Conservation (phyloP, 768 basidiomycete genomes). For the Megacollybia marginata region DNA sequence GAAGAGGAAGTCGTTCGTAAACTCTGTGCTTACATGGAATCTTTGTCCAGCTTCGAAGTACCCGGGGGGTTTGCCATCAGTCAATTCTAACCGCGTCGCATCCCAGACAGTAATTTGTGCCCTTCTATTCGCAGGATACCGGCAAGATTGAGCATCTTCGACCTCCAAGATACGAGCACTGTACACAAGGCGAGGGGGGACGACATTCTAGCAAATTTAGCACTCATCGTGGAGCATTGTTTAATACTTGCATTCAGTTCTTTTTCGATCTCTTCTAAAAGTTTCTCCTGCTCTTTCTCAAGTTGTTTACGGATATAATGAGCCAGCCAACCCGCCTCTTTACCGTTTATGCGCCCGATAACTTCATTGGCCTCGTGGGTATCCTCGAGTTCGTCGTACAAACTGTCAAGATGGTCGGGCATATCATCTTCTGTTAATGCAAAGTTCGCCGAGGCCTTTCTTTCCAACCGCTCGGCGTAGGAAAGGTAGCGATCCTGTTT, state of each 20-base stretch:
- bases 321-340: conserved; percentile 61
- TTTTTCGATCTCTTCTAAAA: conserved; percentile 55
- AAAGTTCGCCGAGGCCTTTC: conserved; percentile 43
- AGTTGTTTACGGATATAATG: conserved; percentile 40
- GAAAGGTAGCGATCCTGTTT: conserved; percentile 43
- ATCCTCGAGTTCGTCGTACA: conserved; percentile 64
- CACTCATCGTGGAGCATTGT: background rate
- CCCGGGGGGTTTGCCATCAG: conserved; percentile 42
- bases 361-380: conserved; percentile 33
- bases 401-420: conserved; percentile 42
- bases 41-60: conserved; percentile 55
- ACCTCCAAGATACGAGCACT: conserved; percentile 70
- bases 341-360: conserved; percentile 30
- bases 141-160: conserved; percentile 50
- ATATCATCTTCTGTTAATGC: conserved; percentile 31
- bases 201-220: conserved; percentile 32
- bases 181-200: conserved; percentile 69
- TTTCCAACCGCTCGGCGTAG: conserved; percentile 61
- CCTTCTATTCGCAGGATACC: conserved; percentile 44
- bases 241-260: conserved; percentile 57
- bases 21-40: conserved; percentile 47
- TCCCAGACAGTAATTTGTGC: conserved; percentile 88
- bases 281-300: conserved; percentile 39
- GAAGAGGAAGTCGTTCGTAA: background rate
- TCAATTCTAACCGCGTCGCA: conserved; percentile 40